These are phyloP conservation scores for Lipomyces sp. DNA, from an alignment of 805 yeast species.

Conservation along the genomic window DNA sequence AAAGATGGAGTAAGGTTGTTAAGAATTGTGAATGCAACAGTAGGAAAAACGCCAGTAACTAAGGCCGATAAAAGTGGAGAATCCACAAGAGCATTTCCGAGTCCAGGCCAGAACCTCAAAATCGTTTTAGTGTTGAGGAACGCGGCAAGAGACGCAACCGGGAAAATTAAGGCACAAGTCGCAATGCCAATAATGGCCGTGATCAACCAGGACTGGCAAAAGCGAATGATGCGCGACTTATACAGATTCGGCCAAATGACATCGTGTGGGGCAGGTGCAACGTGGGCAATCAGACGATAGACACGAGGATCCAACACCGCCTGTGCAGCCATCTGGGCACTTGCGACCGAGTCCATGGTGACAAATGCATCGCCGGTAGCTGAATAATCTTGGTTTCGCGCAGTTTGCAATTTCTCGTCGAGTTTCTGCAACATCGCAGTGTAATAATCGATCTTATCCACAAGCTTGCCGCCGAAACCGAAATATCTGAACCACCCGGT, in stretches of 20 bases:
- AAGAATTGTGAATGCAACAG: constrained; percentile 83
- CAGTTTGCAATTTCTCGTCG: constrained; percentile 69
- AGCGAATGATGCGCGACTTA: constrained; percentile 72
- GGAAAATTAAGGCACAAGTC: constrained; percentile 75
- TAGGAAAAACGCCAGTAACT: constrained; percentile 88
- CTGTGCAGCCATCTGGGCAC: constrained; percentile 96
- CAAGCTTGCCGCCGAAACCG: constrained; percentile 56
- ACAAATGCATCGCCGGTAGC: constrained; percentile 92
- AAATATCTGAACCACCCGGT: constrained; percentile 64
- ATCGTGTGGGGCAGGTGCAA: constrained; percentile 97
- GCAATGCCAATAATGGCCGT: constrained; percentile 69
- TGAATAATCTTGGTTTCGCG: constrained; percentile 70
- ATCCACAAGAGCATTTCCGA: constrained; percentile 68
- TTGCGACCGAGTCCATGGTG: constrained; percentile 92
- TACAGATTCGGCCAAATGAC: constrained; percentile 91
- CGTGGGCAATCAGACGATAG: constrained; percentile 73
- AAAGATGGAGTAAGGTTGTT: constrained; percentile 83
- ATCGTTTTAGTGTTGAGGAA: constrained; percentile 80
- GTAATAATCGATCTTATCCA: constrained; percentile 82
- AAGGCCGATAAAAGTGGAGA: constrained; percentile 75
- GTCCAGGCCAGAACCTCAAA: constrained; percentile 76
- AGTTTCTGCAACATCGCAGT: constrained; percentile 68
- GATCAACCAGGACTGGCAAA: constrained; percentile 64
- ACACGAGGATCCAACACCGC: constrained; percentile 91
- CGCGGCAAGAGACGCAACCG: constrained; percentile 84